phyloP scores from a whole-genome alignment of 2,329 filamentous ascomycete genomes.

The Phaeosphaeria sp. region DNA sequence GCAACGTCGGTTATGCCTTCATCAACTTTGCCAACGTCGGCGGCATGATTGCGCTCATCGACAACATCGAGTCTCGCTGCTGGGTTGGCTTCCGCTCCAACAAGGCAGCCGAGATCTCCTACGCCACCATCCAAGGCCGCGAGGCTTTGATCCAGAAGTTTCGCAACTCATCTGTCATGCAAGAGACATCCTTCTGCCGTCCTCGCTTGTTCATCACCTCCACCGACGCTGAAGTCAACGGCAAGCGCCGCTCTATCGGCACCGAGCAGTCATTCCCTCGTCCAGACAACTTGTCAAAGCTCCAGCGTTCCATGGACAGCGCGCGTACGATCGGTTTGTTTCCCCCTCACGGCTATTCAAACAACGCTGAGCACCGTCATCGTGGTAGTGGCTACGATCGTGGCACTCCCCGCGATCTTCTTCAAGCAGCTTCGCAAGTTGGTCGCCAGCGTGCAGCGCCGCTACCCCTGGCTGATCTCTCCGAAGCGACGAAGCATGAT shows the following conservation, averaged over 20 bases:
- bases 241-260: conserved; percentile 60
- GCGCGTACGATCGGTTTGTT: conserved; percentile 87
- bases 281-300: conserved; percentile 85
- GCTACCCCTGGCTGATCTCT: conserved; percentile 12
- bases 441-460: conserved; percentile 24
- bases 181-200: conserved; percentile 79
- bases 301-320: conserved; percentile 86
- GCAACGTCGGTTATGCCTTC: conserved; percentile 93
- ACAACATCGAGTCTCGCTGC: conserved; percentile 36
- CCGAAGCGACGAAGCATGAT: conserved; percentile 27
- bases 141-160: conserved; percentile 95
- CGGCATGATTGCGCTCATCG: conserved; percentile 40
- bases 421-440: conserved; percentile 26
- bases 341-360: conserved; percentile 77
- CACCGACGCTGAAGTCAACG: conserved; percentile 52
- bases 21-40: conserved; percentile 85
- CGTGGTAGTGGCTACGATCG: conserved; percentile 82
- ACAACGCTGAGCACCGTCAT: conserved; percentile 76
- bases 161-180: conserved; percentile 94
- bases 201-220: conserved; percentile 71
- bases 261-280: conserved; percentile 77
- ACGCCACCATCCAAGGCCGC: conserved; percentile 95
- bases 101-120: conserved; percentile 89
- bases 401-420: conserved; percentile 64
- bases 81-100: conserved; percentile 84